These are phyloP conservation scores for Paecilomyces fulvus DNA, from an alignment of 2,329 filamentous ascomycete species.

Conservation along the genomic window DNA sequence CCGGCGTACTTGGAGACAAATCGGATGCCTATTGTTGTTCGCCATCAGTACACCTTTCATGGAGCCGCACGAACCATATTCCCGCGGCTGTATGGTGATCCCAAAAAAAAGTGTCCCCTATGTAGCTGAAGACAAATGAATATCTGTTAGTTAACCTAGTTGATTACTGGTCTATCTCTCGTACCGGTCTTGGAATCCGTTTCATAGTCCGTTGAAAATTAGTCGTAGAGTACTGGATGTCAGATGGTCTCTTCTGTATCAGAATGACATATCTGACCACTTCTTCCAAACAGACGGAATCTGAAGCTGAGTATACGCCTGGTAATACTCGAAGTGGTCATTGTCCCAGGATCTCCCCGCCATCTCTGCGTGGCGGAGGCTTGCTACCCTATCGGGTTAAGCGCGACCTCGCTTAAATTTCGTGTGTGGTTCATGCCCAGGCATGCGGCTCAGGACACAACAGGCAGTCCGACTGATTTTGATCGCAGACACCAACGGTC, in stretches of 20 bases:
- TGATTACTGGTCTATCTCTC: not conserved
- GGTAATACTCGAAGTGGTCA: not conserved
- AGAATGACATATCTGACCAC: too few species aligned
- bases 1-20: conserved; percentile 10
- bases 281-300: too few species aligned
- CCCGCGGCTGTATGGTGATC: not conserved
- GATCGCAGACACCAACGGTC: conserved; percentile 6
- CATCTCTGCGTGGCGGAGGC: not conserved
- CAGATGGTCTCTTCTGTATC: not conserved
- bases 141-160: not conserved
- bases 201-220: not conserved
- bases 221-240: not conserved
- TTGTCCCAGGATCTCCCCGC: not conserved
- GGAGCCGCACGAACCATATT: not conserved
- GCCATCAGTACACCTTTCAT: not conserved
- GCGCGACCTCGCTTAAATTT: conserved; percentile 38
- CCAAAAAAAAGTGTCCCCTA: not conserved
- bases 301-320: not conserved
- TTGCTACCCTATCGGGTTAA: conserved; percentile 25
- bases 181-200: not conserved
- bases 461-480: conserved; percentile 16
- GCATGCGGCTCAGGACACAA: conserved; percentile 19
- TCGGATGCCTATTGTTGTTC: not conserved
- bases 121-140: not conserved
- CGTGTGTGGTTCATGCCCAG: conserved; percentile 29